Conservation (phyloP, 805 yeast species). For the Zygosaccharomyces rouxii region DNA sequence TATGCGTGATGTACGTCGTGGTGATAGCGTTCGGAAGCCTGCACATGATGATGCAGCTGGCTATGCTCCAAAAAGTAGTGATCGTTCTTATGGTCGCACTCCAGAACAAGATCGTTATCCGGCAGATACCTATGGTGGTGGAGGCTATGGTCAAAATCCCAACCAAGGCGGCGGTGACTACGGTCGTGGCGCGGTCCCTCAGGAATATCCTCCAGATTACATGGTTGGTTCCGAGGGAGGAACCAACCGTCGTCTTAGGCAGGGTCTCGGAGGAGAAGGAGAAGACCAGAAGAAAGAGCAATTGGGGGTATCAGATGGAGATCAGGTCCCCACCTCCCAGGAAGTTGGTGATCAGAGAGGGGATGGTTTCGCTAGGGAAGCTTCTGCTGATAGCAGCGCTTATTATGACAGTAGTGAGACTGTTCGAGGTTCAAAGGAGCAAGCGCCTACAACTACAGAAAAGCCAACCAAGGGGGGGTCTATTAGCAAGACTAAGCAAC, state of each 20-base stretch:
- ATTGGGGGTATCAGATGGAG: constrained; percentile 1
- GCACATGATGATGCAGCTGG: not conserved
- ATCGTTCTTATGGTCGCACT: not conserved
- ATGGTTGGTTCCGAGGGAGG: not conserved
- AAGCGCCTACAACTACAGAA: constrained; percentile 1
- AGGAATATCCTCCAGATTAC: not conserved
- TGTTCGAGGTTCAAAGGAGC: constrained; percentile 2
- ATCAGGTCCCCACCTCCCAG: constrained; percentile 3
- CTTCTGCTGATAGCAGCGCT: constrained; percentile 3
- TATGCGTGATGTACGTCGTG: not conserved
- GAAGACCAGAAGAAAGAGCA: not conserved
- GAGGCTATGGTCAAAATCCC: not conserved
- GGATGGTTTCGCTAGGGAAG: constrained; percentile 1
- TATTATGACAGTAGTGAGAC: constrained; percentile 4
- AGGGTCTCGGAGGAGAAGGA: not conserved
- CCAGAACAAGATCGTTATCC: not conserved
- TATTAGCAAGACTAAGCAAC: not conserved
- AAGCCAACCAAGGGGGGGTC: not conserved
- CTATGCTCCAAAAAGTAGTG: not conserved
- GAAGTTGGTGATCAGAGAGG: not conserved
- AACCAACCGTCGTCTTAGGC: constrained; percentile 4
- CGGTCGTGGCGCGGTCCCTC: not conserved
- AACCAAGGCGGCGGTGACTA: not conserved
- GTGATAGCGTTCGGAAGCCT: not conserved
- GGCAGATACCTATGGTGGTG: not conserved